Conservation (phyloP, 2,329 filamentous ascomycete species). For the Aspergillus tanneri region DNA sequence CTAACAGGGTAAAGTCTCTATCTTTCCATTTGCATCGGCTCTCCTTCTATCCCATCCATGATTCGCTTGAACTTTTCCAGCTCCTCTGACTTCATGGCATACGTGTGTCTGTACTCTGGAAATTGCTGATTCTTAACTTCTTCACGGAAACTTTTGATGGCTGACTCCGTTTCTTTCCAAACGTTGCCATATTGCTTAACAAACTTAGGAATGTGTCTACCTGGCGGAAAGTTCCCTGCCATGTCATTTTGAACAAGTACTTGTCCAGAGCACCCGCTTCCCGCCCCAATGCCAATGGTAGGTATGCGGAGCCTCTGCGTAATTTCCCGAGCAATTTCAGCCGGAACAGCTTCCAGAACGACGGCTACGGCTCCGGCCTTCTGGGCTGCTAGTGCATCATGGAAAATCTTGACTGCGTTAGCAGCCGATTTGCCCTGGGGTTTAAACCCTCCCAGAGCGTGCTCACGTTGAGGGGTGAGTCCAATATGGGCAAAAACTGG, state of each 20-base stretch:
- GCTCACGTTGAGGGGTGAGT: constrained; percentile 87
- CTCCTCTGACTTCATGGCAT: not conserved
- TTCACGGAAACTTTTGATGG: constrained; percentile 73
- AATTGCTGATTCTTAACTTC: constrained; percentile 59
- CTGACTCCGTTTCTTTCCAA: constrained; percentile 74
- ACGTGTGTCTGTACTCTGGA: not conserved
- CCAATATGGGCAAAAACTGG: constrained; percentile 88
- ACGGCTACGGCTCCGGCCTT: constrained; percentile 82
- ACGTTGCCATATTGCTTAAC: constrained; percentile 93
- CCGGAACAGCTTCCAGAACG: constrained; percentile 89
- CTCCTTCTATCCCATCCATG: no score
- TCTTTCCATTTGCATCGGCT: no score
- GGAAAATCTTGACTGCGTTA: constrained; percentile 71
- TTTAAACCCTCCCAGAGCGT: constrained; percentile 85
- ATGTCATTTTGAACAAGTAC: constrained; percentile 95
- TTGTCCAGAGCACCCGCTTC: constrained; percentile 86
- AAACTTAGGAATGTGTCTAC: constrained; percentile 87
- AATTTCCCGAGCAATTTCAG: constrained; percentile 74
- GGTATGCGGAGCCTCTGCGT: constrained; percentile 78
- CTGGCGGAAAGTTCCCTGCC: constrained; percentile 85
- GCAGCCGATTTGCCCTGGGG: constrained; percentile 84
- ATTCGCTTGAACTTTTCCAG: not conserved
- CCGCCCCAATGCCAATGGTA: constrained; percentile 96
- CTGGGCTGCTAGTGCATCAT: constrained; percentile 84
- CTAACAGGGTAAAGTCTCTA: no score